phyloP scores from a whole-genome alignment of 352 stramenopile genomes.

The Globisporangium spinosum region DNA sequence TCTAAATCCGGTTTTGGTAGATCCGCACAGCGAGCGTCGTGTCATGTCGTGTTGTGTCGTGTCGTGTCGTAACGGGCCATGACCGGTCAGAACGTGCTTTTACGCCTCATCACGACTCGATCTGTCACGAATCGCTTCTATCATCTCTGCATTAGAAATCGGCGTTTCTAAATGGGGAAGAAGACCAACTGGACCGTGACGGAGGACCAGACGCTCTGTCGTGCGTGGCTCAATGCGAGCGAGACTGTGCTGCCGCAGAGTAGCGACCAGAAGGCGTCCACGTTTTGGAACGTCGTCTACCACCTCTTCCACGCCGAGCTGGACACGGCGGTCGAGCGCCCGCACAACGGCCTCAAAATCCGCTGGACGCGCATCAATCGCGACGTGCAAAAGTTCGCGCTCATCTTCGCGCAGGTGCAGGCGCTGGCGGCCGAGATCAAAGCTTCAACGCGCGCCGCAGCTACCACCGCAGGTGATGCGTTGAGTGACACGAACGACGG shows the following conservation, averaged over 20 bases:
- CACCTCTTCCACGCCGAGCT: conserved; percentile 68
- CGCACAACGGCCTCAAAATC: conserved; percentile 74
- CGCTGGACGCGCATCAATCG: conserved; percentile 79
- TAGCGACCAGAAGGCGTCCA: conserved; percentile 45
- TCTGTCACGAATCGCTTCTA: neutral
- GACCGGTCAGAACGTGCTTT: no score
- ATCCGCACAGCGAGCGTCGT: no score
- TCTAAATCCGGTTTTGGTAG: no score
- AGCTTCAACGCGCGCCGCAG: neutral
- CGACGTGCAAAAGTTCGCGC: conserved; percentile 70
- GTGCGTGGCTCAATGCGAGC: conserved; percentile 60
- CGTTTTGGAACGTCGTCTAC: conserved; percentile 64
- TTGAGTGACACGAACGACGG: neutral
- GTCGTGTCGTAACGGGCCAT: no score
- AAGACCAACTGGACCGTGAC: conserved; percentile 71
- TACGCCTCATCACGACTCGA: no score
- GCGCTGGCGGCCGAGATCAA: conserved; percentile 7
- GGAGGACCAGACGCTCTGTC: conserved; percentile 68
- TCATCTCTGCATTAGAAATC: neutral
- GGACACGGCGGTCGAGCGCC: conserved; percentile 51
- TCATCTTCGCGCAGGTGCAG: conserved; percentile 42
- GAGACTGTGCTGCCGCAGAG: conserved; percentile 36
- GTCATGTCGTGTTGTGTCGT: no score
- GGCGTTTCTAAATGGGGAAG: conserved; percentile 76
- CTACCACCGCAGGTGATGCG: neutral